Conservation (phyloP, 2,329 filamentous ascomycete genomes). For the Neonectria magnoliae region DNA sequence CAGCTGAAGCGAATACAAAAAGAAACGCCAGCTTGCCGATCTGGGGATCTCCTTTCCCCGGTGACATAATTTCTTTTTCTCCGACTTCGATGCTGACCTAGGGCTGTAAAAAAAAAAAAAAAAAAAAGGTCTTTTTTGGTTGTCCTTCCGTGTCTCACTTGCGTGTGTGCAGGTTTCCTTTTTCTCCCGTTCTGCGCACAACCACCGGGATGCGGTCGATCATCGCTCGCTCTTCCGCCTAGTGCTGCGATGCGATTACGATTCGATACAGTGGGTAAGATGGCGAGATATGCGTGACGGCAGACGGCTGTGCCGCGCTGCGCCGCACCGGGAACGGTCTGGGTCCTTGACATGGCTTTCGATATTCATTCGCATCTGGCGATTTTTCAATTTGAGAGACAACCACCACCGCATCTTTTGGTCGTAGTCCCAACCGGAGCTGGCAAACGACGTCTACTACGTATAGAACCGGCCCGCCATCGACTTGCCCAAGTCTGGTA, state of each 20-base stretch:
- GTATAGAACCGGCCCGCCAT: neutral
- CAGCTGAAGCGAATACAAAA: neutral
- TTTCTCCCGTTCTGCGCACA: neutral
- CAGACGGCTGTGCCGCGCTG: neutral
- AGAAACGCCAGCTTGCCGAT: neutral
- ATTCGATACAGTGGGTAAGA: slow-evolving; percentile 11
- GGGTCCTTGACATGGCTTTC: neutral
- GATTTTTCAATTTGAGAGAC: neutral
- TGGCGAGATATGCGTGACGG: slow-evolving; percentile 12
- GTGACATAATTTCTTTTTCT: neutral
- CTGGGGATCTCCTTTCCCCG: neutral
- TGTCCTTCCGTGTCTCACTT: neutral
- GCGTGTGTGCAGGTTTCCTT: neutral
- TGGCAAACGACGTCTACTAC: neutral
- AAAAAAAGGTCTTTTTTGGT: no score
- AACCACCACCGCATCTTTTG: slow-evolving; percentile 1
- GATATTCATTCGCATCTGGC: slow-evolving; percentile 11
- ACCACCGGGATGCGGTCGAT: slow-evolving; percentile 2
- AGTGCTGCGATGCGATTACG: slow-evolving; percentile 4
- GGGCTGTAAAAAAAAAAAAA: no score
- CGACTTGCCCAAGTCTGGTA: neutral
- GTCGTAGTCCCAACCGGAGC: slow-evolving; percentile 12
- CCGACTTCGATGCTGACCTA: neutral
- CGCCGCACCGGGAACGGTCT: slow-evolving; percentile 4
- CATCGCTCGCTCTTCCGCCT: neutral